phyloP scores from a whole-genome alignment of 1,139 yeast genomes.

The Kodamaea fungicola region DNA sequence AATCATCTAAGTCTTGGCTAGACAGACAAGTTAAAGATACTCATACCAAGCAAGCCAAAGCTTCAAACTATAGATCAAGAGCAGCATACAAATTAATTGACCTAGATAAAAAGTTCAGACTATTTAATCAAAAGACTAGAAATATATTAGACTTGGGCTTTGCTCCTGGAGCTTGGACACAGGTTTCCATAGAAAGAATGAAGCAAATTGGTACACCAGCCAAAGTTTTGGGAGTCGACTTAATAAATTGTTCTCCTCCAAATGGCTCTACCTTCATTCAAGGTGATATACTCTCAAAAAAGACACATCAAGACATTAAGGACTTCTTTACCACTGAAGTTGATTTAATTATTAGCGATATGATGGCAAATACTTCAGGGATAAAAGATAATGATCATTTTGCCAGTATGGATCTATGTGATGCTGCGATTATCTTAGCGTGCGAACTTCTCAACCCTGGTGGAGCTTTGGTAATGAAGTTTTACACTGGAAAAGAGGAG shows the following conservation, averaged over 20 bases:
- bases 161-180: constrained; percentile 53
- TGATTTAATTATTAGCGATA: constrained; percentile 42
- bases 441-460: constrained; percentile 24
- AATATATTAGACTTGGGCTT: constrained; percentile 73
- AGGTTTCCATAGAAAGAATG: constrained; percentile 33
- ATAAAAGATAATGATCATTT: constrained; percentile 40
- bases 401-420: constrained; percentile 46
- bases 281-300: constrained; percentile 37
- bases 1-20: constrained; percentile 73
- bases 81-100: constrained; percentile 87
- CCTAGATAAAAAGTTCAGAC: constrained; percentile 57
- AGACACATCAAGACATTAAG: constrained; percentile 31
- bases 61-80: constrained; percentile 65
- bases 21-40: constrained; percentile 63
- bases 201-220: constrained; percentile 12
- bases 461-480: constrained; percentile 42
- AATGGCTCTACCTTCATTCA: constrained; percentile 38
- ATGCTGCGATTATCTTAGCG: constrained; percentile 33
- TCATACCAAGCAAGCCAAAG: constrained; percentile 64
- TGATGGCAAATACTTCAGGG: constrained; percentile 50
- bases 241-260: constrained; percentile 38
- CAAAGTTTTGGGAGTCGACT: constrained; percentile 40
- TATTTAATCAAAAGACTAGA: constrained; percentile 48
- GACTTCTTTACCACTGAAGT: constrained; percentile 15
- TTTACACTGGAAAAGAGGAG: constrained; percentile 41